phyloP scores from a whole-genome alignment of 208 protist genomes.

The Acanthamoeba healyi region DNA sequence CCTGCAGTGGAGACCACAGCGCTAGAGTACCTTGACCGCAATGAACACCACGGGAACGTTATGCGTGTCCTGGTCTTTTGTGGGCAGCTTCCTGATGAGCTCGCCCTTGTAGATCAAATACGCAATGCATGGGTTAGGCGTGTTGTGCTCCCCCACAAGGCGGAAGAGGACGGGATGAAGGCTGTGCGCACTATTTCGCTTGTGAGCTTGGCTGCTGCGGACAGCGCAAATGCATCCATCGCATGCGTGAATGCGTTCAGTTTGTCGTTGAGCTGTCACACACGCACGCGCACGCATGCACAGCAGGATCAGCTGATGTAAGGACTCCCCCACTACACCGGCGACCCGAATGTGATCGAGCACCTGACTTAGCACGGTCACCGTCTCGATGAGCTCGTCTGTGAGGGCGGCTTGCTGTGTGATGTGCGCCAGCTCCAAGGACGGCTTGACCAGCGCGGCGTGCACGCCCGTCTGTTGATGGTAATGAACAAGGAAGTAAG shows the following conservation, averaged over 20 bases:
- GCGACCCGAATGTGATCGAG: background rate
- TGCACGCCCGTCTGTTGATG: background rate
- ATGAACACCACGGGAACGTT: background rate
- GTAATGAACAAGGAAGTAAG: background rate
- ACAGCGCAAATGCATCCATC: background rate
- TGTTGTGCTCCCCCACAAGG: background rate
- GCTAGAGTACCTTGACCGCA: background rate
- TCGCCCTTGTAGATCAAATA: background rate
- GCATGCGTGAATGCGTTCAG: background rate
- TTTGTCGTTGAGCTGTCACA: conserved; percentile 1
- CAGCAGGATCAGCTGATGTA: background rate
- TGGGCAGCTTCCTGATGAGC: background rate
- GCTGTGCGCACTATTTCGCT: background rate
- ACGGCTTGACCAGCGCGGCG: background rate
- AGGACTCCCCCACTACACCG: no score
- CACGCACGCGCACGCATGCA: background rate
- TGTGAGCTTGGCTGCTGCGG: background rate
- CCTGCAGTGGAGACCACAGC: no score
- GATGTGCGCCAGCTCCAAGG: background rate
- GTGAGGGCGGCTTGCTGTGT: conserved; percentile 26
- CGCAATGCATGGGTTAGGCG: no score
- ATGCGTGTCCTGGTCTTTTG: background rate
- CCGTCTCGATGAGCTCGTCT: background rate
- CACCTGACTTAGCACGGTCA: background rate
- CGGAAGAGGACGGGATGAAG: background rate